Evolutionary conservation across 768 basidiomycete species (phyloP).

Genomic region (Collybiopsis confluens): DNA sequence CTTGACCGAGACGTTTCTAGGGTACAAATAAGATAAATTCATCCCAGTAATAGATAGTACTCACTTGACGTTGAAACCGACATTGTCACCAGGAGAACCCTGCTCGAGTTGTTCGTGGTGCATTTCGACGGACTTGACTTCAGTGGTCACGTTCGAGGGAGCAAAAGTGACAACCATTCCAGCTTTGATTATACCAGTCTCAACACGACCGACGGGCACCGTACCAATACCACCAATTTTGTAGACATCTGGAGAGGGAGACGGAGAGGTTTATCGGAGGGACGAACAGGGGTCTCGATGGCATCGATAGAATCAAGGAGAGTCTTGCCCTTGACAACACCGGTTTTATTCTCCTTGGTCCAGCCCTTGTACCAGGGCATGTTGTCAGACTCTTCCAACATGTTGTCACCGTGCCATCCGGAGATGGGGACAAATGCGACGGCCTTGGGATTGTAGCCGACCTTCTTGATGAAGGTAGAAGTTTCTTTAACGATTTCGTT

Average conservation of each 20-base stretch:
- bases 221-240: constrained; percentile 99
- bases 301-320: constrained; percentile 99
- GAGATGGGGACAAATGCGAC: constrained; percentile 99
- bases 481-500: constrained; percentile 99
- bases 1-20: constrained; percentile 99
- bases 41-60: constrained; percentile 20
- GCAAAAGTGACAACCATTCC: constrained; percentile 99
- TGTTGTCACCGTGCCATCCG: constrained; percentile 99
- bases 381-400: constrained; percentile 98
- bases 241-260: constrained; percentile 99
- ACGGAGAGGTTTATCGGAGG: constrained; percentile 99
- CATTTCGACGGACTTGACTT: constrained; percentile 99
- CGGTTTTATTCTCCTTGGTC: constrained; percentile 93
- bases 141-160: constrained; percentile 97
- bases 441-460: constrained; percentile 98
- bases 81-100: constrained; percentile 98
- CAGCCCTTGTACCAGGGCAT: constrained; percentile 99
- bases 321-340: constrained; percentile 96
- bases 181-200: constrained; percentile 99
- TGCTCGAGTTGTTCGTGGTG: constrained; percentile 96
- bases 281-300: constrained; percentile 95
- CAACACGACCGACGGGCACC: constrained; percentile 99
- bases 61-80: constrained; percentile 98
- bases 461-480: constrained; percentile 98
- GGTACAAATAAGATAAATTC: constrained; percentile 6